Percentiles rank a stretch among this genome's conserved stretches.
Conservation (phyloP, 768 basidiomycete species). For the Suillus variegatus region DNA sequence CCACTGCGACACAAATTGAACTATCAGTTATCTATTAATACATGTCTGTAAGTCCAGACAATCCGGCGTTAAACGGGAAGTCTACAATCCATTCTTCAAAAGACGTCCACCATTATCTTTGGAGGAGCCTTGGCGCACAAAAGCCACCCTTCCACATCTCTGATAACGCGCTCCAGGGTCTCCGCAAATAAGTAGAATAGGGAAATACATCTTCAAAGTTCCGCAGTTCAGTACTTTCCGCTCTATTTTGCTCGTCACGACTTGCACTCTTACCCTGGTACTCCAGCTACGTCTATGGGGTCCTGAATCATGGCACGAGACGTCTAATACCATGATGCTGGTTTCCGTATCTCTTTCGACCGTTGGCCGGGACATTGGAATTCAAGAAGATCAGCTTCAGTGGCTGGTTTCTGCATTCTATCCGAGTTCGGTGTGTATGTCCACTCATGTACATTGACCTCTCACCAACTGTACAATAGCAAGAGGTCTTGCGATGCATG, state of each 20-base stretch:
- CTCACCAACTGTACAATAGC: background rate
- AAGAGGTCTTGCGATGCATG: conserved; percentile 53
- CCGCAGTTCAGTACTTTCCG: conserved; percentile 8
- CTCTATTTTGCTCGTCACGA: conserved; percentile 13
- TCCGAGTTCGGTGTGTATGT: conserved; percentile 51
- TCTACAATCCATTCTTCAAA: background rate
- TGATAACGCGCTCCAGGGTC: background rate
- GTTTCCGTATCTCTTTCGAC: too few relatives aligned
- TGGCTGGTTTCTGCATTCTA: conserved; percentile 64
- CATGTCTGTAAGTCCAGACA: background rate
- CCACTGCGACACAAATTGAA: background rate
- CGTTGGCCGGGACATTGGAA: conserved; percentile 40
- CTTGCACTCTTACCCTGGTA: conserved; percentile 31
- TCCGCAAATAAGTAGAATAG: background rate
- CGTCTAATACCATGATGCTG: too few relatives aligned
- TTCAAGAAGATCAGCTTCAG: conserved; percentile 45
- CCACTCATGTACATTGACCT: background rate
- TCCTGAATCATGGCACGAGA: background rate
- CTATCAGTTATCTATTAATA: background rate
- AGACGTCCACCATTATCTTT: background rate
- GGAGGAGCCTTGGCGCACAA: background rate
- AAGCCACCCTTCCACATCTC: background rate
- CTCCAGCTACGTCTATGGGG: conserved; percentile 16
- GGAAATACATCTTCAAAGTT: background rate
- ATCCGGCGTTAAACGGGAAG: background rate